Base-by-base conservation (phyloP, 768 basidiomycete genomes). In the Boletellus emodensis region DNA sequence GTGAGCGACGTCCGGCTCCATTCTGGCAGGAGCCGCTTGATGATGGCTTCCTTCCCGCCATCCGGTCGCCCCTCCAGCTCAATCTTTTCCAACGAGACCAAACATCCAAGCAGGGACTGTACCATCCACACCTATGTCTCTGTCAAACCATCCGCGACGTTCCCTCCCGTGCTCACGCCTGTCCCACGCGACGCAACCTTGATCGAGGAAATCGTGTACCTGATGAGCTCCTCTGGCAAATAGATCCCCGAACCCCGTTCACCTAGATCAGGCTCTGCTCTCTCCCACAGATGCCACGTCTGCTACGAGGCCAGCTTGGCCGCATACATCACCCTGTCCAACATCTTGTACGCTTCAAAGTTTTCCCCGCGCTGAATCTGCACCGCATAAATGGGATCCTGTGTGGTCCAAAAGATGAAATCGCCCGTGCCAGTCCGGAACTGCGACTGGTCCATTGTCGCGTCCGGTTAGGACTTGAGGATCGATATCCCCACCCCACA, bases 21-120 rank as follows among this genome's bases (percentile, higher is more conserved):
- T 68, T 95, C 93, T 1, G 94, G 92, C 32, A 95, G 64, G 20
- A 96, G 71, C 15, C 94, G 81, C 59, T 94, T 94, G 70, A 95
- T 80, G 46, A 92, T 78, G 4, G 84, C 83, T 49, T 89, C 86
- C 36, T 81, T 76, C 4, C 88, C 88, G 57, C 87, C 87, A 57
- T 91, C 88, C 0, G 79, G 75, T 39, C 86, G 71, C 32, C 75
- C 78, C 60, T 81, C 83, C 69, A 92, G 86, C 52, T 87, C 82
- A 41, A 89, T 63, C 24, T 72, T 78, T 0, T 82, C 81, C 20
- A 93, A 71, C 52, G 79, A 82, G 20, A 76, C 77, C 49, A 98
- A 69, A 53, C 83, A 85, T 0, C 80, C 73, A 26, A 95, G 71
- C 37, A 96, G 66, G 4, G 89, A 85, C 39, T 89, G 81, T 41